These are phyloP conservation scores for Chlorella sorokiniana DNA, from an alignment of 139 green algal genomes.

Conservation along the genomic window DNA sequence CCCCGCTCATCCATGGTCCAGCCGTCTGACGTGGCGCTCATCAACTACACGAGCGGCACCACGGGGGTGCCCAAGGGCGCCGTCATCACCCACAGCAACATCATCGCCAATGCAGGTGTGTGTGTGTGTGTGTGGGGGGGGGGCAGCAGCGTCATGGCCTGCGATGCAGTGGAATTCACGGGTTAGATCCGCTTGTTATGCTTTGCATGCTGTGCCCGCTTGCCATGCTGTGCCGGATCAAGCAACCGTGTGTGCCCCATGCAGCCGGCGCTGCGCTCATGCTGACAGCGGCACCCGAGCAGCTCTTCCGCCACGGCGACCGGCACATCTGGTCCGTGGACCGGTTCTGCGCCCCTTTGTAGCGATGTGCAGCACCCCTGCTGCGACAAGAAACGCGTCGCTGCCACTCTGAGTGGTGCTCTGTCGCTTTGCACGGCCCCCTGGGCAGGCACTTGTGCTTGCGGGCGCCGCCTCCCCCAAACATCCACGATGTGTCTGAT, in stretches of 20 bases:
- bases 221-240: too few species aligned
- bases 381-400: too few species aligned
- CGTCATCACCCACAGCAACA: constrained; percentile 81
- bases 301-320: constrained; percentile 21
- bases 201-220: too few species aligned
- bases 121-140: constrained; percentile 6
- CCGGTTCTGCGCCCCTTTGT: background rate
- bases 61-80: constrained; percentile 89
- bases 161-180: background rate
- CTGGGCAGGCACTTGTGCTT: too few species aligned
- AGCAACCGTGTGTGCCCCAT: background rate
- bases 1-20: background rate
- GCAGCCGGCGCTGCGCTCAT: constrained; percentile 17
- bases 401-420: too few species aligned
- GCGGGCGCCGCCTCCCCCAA: too few species aligned
- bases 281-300: background rate
- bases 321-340: constrained; percentile 26
- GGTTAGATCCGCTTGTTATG: too few species aligned
- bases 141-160: background rate
- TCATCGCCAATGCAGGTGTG: constrained; percentile 78
- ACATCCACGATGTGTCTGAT: too few species aligned
- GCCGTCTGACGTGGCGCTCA: constrained; percentile 81
- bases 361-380: too few species aligned
- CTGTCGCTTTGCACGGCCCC: too few species aligned
- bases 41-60: constrained; percentile 97